Percentiles rank a stretch among this genome's conserved stretches.
Evolutionary conservation across 495 filamentous ascomycete species (phyloP).

Genomic region (Pyrenula massariospora): DNA sequence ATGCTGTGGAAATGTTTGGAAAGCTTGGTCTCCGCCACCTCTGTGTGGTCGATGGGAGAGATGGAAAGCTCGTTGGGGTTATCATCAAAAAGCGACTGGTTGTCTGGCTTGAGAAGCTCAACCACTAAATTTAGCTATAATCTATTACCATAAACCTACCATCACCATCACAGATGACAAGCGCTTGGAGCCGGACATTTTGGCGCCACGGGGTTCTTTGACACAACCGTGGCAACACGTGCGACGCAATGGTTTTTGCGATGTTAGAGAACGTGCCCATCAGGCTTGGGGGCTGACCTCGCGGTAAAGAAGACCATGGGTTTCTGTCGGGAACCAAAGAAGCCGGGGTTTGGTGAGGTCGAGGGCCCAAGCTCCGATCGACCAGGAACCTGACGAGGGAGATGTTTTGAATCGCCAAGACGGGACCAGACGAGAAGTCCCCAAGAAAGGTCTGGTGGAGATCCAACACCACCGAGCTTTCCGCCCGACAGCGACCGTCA

Average conservation of each 20-base stretch:
- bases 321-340: neutral
- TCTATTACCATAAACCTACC: no score
- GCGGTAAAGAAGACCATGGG: no score
- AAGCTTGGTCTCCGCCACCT: slow-evolving; percentile 40
- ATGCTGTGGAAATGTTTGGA: slow-evolving; percentile 46
- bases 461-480: no score
- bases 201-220: neutral
- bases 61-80: slow-evolving; percentile 21
- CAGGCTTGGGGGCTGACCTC: no score
- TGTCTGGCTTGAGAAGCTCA: slow-evolving; percentile 18
- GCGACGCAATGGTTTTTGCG: neutral
- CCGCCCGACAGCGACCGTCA: no score
- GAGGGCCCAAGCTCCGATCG: neutral
- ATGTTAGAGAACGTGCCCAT: no score
- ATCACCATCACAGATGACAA: no score
- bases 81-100: slow-evolving; percentile 27
- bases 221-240: neutral
- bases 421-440: no score
- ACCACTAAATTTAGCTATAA: no score
- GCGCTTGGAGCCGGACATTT: neutral
- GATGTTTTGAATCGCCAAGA: neutral
- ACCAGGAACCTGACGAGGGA: neutral
- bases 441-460: no score
- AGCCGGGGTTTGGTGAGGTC: neutral
- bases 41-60: slow-evolving; percentile 26